Conservation (phyloP, 768 basidiomycete genomes). For the Fomitopsis serialis region DNA sequence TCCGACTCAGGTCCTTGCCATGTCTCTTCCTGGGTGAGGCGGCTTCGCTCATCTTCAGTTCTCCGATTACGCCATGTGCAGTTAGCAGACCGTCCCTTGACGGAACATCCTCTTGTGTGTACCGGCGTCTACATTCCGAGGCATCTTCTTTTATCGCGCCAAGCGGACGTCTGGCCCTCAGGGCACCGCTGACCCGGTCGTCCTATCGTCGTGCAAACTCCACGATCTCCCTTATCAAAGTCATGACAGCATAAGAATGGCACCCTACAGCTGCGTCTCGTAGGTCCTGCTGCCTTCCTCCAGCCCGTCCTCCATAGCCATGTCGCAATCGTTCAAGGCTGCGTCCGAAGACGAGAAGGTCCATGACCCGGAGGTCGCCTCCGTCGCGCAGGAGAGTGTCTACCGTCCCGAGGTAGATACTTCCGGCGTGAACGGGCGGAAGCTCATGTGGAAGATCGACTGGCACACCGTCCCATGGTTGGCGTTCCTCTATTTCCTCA, state of each 20-base stretch:
- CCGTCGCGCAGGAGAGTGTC: slow-evolving; percentile 21
- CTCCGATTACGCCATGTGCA: no score
- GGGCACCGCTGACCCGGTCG: no score
- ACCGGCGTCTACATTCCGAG: no score
- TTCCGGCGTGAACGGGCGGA: slow-evolving; percentile 47
- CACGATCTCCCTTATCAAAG: not conserved
- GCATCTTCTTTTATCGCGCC: no score
- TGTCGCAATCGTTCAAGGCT: not conserved
- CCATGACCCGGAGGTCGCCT: slow-evolving; percentile 2
- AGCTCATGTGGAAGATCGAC: slow-evolving; percentile 56
- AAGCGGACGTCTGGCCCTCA: no score
- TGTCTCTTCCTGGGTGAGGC: no score
- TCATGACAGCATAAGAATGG: not conserved
- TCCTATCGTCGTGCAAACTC: no score
- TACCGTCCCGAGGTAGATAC: slow-evolving; percentile 51
- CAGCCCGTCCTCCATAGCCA: not conserved
- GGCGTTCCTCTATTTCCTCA: slow-evolving; percentile 66
- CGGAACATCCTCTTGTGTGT: no score
- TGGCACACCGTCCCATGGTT: slow-evolving; percentile 72
- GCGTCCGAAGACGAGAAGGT: not conserved
- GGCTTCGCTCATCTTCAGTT: no score
- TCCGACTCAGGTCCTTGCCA: no score
- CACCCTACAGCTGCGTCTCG: not conserved
- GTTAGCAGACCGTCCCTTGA: no score
- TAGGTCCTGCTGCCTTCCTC: not conserved